Conservation (phyloP, 257 asterid genomes). For the Salvia splendens region DNA sequence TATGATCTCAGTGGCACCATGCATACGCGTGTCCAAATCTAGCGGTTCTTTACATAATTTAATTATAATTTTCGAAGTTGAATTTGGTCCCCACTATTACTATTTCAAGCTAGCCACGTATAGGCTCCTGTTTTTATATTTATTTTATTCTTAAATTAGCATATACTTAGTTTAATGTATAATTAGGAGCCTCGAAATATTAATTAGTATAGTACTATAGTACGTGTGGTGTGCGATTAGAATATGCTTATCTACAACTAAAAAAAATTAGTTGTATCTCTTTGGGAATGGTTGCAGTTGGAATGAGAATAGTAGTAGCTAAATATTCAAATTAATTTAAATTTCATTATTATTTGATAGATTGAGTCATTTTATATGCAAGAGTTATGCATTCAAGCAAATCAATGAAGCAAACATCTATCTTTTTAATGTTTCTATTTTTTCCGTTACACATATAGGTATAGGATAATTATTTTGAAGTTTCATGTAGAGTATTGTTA, state of each 20-base stretch:
- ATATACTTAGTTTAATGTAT: neutral
- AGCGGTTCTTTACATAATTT: neutral
- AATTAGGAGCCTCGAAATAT: neutral
- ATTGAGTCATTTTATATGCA: too few relatives aligned
- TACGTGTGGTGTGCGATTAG: neutral
- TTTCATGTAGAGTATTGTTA: too few relatives aligned
- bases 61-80: neutral
- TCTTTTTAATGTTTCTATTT: too few relatives aligned
- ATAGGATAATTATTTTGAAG: too few relatives aligned
- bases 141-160: neutral
- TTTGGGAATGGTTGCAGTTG: too few relatives aligned
- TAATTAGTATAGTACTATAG: neutral
- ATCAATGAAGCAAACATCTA: too few relatives aligned
- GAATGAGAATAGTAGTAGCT: too few relatives aligned
- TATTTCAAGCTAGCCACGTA: slow-evolving; percentile 28
- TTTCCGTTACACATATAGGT: too few relatives aligned
- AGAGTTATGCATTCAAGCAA: too few relatives aligned
- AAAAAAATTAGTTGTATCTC: too few relatives aligned
- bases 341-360: too few relatives aligned
- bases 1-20: slow-evolving; percentile 9
- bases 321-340: too few relatives aligned
- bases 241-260: neutral
- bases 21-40: slow-evolving; percentile 38
- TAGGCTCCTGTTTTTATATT: neutral
- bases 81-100: slow-evolving; percentile 24